These are phyloP conservation scores for Trichoderma koningii DNA, from an alignment of 2,329 filamentous ascomycete genomes.

Conservation along the genomic window DNA sequence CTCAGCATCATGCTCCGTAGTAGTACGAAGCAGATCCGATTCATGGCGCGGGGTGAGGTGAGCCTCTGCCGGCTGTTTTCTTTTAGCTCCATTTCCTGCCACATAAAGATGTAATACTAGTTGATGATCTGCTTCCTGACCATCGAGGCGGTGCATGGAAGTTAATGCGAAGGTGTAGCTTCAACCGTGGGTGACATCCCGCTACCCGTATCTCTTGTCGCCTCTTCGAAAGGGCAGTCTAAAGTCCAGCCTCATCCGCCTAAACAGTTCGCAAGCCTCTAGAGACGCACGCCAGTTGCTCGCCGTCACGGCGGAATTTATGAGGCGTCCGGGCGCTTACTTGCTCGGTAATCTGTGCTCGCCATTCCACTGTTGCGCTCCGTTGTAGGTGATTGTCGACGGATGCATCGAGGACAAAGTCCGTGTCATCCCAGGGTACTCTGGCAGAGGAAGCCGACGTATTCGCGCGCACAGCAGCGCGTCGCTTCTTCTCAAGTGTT, in stretches of 20 bases:
- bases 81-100: background rate
- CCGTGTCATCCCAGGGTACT: background rate
- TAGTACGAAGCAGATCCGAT: constrained; percentile 16
- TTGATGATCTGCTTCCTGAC: constrained; percentile 16
- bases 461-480: constrained; percentile 13
- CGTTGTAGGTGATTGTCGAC: background rate
- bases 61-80: background rate
- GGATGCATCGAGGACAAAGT: background rate
- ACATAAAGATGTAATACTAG: background rate
- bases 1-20: background rate
- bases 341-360: background rate
- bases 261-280: background rate
- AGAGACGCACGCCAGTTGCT: background rate
- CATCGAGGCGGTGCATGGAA: background rate
- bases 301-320: background rate
- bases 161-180: constrained; percentile 7
- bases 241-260: background rate
- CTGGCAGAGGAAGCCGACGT: background rate
- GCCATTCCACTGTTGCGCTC: background rate
- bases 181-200: constrained; percentile 22
- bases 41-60: constrained; percentile 15
- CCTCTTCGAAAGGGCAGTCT: background rate
- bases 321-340: constrained; percentile 1
- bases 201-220: constrained; percentile 21
- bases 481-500: background rate